These are phyloP conservation scores for Beauveria sp. DNA, from an alignment of 2,329 filamentous ascomycete species.

Conservation along the genomic window DNA sequence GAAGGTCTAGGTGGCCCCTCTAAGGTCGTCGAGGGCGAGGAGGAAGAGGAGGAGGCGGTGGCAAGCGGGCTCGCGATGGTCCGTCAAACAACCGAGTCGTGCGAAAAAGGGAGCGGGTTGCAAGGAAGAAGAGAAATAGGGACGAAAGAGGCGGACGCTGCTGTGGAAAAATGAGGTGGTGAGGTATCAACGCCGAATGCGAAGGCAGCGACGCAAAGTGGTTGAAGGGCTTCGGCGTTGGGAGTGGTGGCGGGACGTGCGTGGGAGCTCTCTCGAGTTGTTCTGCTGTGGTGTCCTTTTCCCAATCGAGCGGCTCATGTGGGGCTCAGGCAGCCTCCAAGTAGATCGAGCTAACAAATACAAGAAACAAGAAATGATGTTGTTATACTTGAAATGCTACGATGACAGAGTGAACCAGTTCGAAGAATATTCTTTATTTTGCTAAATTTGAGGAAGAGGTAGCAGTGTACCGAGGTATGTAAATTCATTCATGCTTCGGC, in stretches of 20 bases:
- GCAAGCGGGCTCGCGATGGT: slow-evolving; percentile 10
- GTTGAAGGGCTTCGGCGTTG: slow-evolving; percentile 5
- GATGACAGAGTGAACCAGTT: no score
- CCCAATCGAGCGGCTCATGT: slow-evolving; percentile 7
- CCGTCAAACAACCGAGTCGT: slow-evolving; percentile 1
- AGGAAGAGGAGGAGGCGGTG: slow-evolving; percentile 19
- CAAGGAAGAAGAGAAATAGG: not conserved
- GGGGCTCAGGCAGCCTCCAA: not conserved
- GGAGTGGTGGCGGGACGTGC: slow-evolving; percentile 9
- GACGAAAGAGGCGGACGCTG: not conserved
- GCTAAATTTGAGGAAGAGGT: not conserved
- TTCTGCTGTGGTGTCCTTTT: slow-evolving; percentile 12
- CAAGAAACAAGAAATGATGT: no score
- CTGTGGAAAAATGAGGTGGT: not conserved
- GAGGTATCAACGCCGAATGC: slow-evolving; percentile 5
- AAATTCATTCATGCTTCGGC: no score
- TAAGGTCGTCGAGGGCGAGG: slow-evolving; percentile 17
- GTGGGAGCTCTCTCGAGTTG: slow-evolving; percentile 9
- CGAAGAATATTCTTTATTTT: not conserved
- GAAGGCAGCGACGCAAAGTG: slow-evolving; percentile 7
- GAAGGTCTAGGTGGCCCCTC: not conserved
- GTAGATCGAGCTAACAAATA: not conserved
- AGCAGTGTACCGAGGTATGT: no score
- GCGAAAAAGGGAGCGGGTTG: slow-evolving; percentile 1
- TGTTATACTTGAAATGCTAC: no score